These are phyloP conservation scores for Dothideomycetes sp. DNA, from an alignment of 2,329 filamentous ascomycete species.

Conservation along the genomic window DNA sequence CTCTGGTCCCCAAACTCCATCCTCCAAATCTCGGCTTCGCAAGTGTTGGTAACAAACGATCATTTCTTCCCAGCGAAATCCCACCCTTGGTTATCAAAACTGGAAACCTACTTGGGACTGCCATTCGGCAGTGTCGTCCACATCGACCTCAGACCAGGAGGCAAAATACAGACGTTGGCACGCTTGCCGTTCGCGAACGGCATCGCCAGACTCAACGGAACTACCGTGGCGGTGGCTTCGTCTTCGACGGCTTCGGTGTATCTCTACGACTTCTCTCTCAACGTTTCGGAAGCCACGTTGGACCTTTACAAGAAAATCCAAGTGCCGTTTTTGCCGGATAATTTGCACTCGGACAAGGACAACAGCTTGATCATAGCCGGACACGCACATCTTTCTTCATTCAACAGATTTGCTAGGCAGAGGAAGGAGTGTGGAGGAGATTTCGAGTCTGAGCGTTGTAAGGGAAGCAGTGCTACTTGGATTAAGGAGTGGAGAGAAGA, in stretches of 20 bases:
- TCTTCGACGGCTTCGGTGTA: constrained; percentile 26
- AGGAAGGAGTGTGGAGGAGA: constrained; percentile 18
- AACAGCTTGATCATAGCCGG: constrained; percentile 35
- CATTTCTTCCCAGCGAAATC: constrained; percentile 28
- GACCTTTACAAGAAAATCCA: constrained; percentile 16
- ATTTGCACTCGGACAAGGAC: constrained; percentile 29
- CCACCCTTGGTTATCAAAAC: constrained; percentile 22
- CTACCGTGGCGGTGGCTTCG: constrained; percentile 32
- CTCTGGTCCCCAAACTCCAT: constrained; percentile 33
- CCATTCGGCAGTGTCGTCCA: constrained; percentile 31
- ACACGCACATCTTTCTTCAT: constrained; percentile 29
- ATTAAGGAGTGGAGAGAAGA: constrained; percentile 32
- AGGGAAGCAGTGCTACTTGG: constrained; percentile 24
- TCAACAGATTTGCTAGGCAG: constrained; percentile 21
- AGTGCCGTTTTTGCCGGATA: constrained; percentile 30
- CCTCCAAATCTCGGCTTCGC: constrained; percentile 24
- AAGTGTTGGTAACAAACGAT: constrained; percentile 35
- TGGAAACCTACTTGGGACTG: constrained; percentile 32
- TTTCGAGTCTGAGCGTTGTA: constrained; percentile 17
- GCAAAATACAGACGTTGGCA: constrained; percentile 18
- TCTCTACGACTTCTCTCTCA: constrained; percentile 25
- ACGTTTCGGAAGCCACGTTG: constrained; percentile 10
- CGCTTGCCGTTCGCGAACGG: constrained; percentile 36
- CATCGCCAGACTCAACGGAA: constrained; percentile 28
- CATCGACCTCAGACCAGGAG: constrained; percentile 16